A percentile compares a stretch with the other conserved stretches of the same genome.
phyloP scores from a whole-genome alignment of 192 early-diverging fungal species.

The Dimargaris verticillata region DNA sequence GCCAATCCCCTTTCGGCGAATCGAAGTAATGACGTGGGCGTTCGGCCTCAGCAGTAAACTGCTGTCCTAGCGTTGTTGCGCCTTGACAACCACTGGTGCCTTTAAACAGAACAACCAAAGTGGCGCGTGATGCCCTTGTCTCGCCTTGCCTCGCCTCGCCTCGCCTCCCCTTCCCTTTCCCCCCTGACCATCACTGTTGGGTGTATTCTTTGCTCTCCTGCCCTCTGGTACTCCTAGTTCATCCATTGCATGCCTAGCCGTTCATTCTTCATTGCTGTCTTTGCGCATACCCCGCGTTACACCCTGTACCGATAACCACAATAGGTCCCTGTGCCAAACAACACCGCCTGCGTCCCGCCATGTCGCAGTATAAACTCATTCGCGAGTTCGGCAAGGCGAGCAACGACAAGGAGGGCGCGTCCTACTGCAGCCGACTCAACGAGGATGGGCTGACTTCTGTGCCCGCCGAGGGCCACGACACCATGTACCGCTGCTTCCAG shows the following conservation, averaged over 20 bases:
- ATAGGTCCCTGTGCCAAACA: not conserved
- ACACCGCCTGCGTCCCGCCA: not conserved
- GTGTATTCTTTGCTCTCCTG: not conserved
- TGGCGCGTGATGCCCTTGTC: too few species aligned
- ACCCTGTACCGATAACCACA: not conserved
- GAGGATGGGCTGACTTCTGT: not conserved
- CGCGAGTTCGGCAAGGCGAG: not conserved
- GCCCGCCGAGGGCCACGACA: constrained; percentile 24
- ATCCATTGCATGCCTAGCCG: not conserved
- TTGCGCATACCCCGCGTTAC: not conserved
- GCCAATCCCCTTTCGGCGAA: too few species aligned
- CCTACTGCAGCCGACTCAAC: not conserved
- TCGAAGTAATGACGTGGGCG: too few species aligned
- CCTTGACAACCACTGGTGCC: too few species aligned
- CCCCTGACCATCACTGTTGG: not conserved
- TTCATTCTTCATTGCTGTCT: constrained; percentile 3
- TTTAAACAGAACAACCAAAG: too few species aligned
- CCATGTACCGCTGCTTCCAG: constrained; percentile 44
- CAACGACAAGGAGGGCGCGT: not conserved
- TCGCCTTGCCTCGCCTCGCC: too few species aligned
- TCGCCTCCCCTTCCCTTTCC: not conserved
- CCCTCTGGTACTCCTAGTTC: not conserved
- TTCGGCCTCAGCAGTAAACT: too few species aligned
- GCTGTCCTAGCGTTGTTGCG: too few species aligned
- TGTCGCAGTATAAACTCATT: not conserved